These are phyloP conservation scores for Triticum monococcum DNA, from an alignment of 176 grass and related monocot species.

Conservation along the genomic window DNA sequence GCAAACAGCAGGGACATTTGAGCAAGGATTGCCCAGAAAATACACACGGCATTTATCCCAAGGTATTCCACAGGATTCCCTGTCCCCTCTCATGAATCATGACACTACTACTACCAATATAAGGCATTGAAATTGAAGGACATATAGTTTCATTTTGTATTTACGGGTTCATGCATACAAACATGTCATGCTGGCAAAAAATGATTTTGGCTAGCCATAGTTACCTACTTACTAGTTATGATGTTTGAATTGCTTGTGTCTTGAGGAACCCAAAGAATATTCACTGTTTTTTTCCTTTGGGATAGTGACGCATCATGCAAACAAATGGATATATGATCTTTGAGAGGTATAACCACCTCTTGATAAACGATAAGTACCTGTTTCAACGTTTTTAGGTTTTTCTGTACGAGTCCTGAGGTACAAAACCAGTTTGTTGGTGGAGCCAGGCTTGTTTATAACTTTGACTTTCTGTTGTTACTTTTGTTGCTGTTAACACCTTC, in stretches of 20 bases:
- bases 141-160: not conserved
- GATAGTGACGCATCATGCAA: not conserved
- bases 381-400: not conserved
- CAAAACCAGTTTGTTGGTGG: not conserved
- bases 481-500: not conserved
- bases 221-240: not conserved
- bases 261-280: not conserved
- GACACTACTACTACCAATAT: not conserved
- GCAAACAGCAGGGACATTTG: slow-evolving; percentile 78
- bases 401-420: not conserved
- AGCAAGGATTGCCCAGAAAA: slow-evolving; percentile 90
- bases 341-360: not conserved
- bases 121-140: not conserved
- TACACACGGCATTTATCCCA: slow-evolving; percentile 89
- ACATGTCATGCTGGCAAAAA: not conserved
- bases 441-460: not conserved
- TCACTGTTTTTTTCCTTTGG: not conserved
- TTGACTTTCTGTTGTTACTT: not conserved
- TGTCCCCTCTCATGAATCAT: not conserved
- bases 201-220: not conserved
- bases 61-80: slow-evolving; percentile 46
- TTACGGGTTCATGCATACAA: not conserved
- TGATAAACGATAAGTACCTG: not conserved
- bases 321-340: not conserved
- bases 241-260: not conserved